These are phyloP conservation scores for Pugionium cornutum DNA, from an alignment of 345 rosid genomes.

Conservation along the genomic window DNA sequence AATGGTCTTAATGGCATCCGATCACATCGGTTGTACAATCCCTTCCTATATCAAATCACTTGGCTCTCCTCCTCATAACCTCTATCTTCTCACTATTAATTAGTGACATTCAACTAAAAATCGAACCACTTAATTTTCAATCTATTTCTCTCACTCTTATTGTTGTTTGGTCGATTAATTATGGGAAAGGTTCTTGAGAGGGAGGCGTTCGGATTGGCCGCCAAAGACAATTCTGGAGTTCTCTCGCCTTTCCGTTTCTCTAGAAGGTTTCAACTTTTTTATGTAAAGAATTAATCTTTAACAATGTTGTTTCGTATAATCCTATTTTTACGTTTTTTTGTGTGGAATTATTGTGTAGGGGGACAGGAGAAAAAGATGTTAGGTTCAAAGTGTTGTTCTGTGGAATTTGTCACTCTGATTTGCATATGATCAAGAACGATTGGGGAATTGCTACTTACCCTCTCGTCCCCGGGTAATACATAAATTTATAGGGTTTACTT, in stretches of 20 bases:
- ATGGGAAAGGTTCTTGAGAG: constrained; percentile 29
- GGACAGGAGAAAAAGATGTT: constrained; percentile 66
- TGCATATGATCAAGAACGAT: constrained; percentile 49
- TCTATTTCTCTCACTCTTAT: constrained; percentile 10
- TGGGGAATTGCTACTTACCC: constrained; percentile 59
- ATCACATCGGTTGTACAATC: constrained; percentile 19
- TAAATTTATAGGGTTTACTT: no score
- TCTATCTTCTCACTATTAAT: background rate
- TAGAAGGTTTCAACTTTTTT: constrained; percentile 43
- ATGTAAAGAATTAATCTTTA: background rate
- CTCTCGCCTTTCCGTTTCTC: constrained; percentile 54
- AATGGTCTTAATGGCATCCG: constrained; percentile 30
- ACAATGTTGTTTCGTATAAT: background rate
- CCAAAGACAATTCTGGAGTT: constrained; percentile 47
- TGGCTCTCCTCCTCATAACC: constrained; percentile 18
- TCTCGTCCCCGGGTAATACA: constrained; percentile 60
- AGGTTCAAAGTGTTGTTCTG: constrained; percentile 62
- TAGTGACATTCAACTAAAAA: constrained; percentile 9
- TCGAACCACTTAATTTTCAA: background rate
- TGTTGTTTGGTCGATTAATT: constrained; percentile 22
- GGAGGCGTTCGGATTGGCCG: constrained; percentile 57
- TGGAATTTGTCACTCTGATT: constrained; percentile 75
- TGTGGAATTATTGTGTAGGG: constrained; percentile 41
- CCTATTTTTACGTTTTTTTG: background rate
- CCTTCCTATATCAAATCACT: constrained; percentile 25